Conservation (phyloP, 2,329 filamentous ascomycete genomes). For the Sclerotinia minor region DNA sequence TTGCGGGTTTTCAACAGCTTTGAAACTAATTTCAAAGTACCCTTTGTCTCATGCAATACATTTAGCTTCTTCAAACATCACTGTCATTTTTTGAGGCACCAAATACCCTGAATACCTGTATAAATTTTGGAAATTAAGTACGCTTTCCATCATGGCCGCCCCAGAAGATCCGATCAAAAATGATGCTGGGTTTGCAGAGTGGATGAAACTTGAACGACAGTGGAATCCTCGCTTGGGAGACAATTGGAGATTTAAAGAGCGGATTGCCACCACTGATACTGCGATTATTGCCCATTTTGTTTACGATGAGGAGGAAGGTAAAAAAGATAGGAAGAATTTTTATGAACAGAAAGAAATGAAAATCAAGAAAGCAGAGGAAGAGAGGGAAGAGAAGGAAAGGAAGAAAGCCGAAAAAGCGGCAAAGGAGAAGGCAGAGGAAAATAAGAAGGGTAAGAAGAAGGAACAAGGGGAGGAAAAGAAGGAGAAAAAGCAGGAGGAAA, state of each 20-base stretch:
- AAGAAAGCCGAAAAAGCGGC: too few species aligned
- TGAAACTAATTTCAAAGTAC: not conserved
- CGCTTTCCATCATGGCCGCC: not conserved
- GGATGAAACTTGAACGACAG: not conserved
- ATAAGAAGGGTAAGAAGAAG: too few species aligned
- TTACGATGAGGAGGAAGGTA: not conserved
- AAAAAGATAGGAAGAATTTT: too few species aligned
- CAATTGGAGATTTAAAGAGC: not conserved
- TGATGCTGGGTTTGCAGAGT: not conserved
- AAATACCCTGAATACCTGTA: not conserved
- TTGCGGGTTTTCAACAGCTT: not conserved
- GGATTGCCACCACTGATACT: not conserved
- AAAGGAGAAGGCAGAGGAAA: too few species aligned
- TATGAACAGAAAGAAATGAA: too few species aligned
- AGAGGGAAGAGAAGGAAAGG: too few species aligned
- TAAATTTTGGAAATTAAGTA: not conserved
- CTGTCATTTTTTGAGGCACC: not conserved
- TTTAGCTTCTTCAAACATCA: not conserved
- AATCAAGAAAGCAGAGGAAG: too few species aligned
- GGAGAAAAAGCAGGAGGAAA: too few species aligned
- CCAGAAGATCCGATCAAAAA: not conserved
- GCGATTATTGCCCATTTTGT: not conserved
- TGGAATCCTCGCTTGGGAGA: not conserved
- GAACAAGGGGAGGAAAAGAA: too few species aligned
- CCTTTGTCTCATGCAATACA: constrained; percentile 6